These are phyloP conservation scores for Crithidia brevicula DNA, from an alignment of 208 protist genomes.

Conservation along the genomic window DNA sequence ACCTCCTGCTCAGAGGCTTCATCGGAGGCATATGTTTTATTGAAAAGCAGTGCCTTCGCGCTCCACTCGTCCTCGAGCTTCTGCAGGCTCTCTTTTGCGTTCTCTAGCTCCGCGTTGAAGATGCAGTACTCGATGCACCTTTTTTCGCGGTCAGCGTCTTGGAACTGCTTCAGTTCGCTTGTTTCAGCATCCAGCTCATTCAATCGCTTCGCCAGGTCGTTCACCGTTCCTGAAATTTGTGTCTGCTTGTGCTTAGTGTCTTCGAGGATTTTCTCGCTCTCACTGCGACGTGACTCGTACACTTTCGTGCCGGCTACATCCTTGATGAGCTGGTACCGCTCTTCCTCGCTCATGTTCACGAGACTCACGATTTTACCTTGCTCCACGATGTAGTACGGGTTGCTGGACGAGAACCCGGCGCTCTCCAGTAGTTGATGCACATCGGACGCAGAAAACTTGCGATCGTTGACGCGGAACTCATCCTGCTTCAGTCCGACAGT, in stretches of 20 bases:
- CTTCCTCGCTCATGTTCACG: constrained; percentile 96
- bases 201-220: constrained; percentile 93
- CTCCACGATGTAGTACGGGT: constrained; percentile 99
- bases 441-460: constrained; percentile 91
- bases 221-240: constrained; percentile 92
- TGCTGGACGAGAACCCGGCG: constrained; percentile 98
- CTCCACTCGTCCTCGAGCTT: constrained; percentile 68
- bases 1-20: constrained; percentile 55
- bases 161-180: constrained; percentile 93
- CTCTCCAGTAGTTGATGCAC: constrained; percentile 98
- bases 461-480: constrained; percentile 98
- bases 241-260: constrained; percentile 89
- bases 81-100: constrained; percentile 52
- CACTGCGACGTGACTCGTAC: constrained; percentile 95
- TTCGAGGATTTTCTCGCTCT: constrained; percentile 95
- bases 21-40: constrained; percentile 49
- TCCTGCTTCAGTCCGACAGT: constrained; percentile 98
- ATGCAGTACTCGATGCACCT: constrained; percentile 94
- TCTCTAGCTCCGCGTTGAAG: constrained; percentile 70
- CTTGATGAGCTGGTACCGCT: constrained; percentile 97
- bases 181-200: constrained; percentile 96
- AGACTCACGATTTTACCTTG: constrained; percentile 97
- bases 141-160: constrained; percentile 91
- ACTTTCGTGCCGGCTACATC: constrained; percentile 98
- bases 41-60: constrained; percentile 39